Evolutionary conservation across 352 stramenopile genomes (phyloP), one percentile per base, ranked within the genome.

Genomic region (Globisporangium paddicum): DNA sequence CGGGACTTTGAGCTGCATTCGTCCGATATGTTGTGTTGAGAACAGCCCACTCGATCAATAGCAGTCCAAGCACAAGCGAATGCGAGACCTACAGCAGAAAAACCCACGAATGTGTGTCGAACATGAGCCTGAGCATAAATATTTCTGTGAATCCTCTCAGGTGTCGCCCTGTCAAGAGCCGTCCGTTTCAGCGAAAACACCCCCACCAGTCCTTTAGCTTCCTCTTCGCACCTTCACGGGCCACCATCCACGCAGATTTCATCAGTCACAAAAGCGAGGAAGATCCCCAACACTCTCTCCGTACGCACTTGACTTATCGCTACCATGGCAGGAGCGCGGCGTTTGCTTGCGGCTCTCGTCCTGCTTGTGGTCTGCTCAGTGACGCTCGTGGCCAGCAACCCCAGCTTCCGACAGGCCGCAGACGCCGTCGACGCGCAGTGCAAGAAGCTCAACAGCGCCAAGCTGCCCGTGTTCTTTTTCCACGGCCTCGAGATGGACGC

Each of bases 381-480:
- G 0, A 30, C 28, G 16, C 11, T 59, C 14, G 40, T 32, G 11
- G 9, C 49, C 9, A 26, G 26, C 5, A 25, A 46, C 30, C 18
- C 28, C 0, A 60, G 19, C n/a, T 34, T 60, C n/a, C 54, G 42
- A 16, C 19, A 30, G n/a, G 14, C 30, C 1, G 6, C 1, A 6
- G 41, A 38, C 14, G 19, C 11, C 4, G 5, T 18, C 6, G 16
- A 8, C 5, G 5, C 5, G 19, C 18, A 49, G 30, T 9, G 14
- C 19, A 35, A 34, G 7, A 21, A n/a, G 19, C 2, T 2, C 25
- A 14, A 30, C 9, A 44, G 55, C 35, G 18, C 25, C 1, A 59
- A 59, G 6, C 63, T 77, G 16, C 66, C 66, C 18, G 54, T 73
- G 13, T 55, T 76, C 51, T 76, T 67, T 53, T 73, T 76, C 52